These are phyloP conservation scores for Podospora australis DNA, from an alignment of 495 filamentous ascomycete species.

Conservation along the genomic window DNA sequence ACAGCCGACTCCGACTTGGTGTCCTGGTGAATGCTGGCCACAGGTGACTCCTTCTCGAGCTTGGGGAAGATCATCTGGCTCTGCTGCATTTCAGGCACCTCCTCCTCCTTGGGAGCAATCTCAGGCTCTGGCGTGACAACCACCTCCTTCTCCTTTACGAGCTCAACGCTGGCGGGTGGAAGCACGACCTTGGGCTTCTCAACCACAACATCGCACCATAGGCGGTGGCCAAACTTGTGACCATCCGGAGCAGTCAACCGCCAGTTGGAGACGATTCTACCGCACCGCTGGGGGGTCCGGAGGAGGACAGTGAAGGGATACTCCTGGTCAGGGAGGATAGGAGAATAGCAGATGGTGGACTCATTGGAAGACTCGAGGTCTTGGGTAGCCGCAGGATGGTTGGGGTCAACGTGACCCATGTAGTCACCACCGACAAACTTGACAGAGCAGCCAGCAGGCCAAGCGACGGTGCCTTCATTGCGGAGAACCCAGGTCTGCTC, in stretches of 20 bases:
- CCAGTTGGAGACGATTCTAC: constrained; percentile 91
- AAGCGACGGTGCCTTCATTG: constrained; percentile 70
- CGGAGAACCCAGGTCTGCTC: constrained; percentile 87
- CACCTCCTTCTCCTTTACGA: constrained; percentile 18
- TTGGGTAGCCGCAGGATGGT: constrained; percentile 64
- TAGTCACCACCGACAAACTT: constrained; percentile 89
- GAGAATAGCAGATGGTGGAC: constrained; percentile 68
- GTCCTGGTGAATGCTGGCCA: constrained; percentile 66
- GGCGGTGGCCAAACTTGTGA: constrained; percentile 76
- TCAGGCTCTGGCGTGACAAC: constrained; percentile 11
- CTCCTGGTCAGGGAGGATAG: constrained; percentile 64
- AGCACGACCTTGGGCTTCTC: constrained; percentile 22
- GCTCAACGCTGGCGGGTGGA: constrained; percentile 3
- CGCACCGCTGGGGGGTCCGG: constrained; percentile 63
- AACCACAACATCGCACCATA: constrained; percentile 91
- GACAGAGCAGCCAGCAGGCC: constrained; percentile 87
- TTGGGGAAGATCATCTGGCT: constrained; percentile 95
- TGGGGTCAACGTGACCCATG: constrained; percentile 82
- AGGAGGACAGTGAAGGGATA: constrained; percentile 78
- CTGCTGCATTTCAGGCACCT: constrained; percentile 18
- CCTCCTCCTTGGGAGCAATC: constrained; percentile 1
- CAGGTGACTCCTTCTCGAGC: constrained; percentile 89
- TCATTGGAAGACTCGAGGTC: constrained; percentile 68
- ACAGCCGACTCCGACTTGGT: constrained; percentile 18
- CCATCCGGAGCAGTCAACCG: constrained; percentile 80